These are phyloP conservation scores for Candida pseudofarinosa DNA, from an alignment of 805 yeast species.

Conservation along the genomic window DNA sequence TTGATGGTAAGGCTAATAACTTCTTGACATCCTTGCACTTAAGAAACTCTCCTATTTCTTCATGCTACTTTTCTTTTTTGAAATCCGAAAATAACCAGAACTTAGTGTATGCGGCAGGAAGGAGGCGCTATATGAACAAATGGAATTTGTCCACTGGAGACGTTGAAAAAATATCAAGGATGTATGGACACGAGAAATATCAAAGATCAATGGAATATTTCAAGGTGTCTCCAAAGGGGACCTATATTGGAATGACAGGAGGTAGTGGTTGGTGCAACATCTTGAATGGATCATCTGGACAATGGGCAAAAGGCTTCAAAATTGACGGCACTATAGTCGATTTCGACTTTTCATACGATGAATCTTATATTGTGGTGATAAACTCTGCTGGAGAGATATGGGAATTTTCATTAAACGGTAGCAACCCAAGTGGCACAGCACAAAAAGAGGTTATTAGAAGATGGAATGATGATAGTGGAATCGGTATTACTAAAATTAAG, in stretches of 20 bases:
- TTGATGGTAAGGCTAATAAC: conserved; percentile 81
- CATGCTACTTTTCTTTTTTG: conserved; percentile 57
- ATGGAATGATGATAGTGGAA: conserved; percentile 86
- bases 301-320: conserved; percentile 82
- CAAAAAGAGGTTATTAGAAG: conserved; percentile 48
- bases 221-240: conserved; percentile 69
- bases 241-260: conserved; percentile 71
- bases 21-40: conserved; percentile 80
- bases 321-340: conserved; percentile 85
- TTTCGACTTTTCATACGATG: conserved; percentile 59
- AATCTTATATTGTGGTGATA: conserved; percentile 48
- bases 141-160: conserved; percentile 76
- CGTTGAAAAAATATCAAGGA: conserved; percentile 78
- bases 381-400: conserved; percentile 83
- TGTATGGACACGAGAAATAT: conserved; percentile 86
- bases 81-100: conserved; percentile 30
- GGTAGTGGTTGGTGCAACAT: conserved; percentile 89
- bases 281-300: conserved; percentile 72
- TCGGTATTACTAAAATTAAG: conserved; percentile 74
- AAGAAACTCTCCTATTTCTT: conserved; percentile 73
- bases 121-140: conserved; percentile 86
- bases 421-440: conserved; percentile 19
- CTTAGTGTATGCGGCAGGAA: conserved; percentile 78
- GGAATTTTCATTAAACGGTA: conserved; percentile 54
- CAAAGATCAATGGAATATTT: conserved; percentile 89